phyloP scores from a whole-genome alignment of 2,329 filamentous ascomycete genomes.

The Exophiala sp. region DNA sequence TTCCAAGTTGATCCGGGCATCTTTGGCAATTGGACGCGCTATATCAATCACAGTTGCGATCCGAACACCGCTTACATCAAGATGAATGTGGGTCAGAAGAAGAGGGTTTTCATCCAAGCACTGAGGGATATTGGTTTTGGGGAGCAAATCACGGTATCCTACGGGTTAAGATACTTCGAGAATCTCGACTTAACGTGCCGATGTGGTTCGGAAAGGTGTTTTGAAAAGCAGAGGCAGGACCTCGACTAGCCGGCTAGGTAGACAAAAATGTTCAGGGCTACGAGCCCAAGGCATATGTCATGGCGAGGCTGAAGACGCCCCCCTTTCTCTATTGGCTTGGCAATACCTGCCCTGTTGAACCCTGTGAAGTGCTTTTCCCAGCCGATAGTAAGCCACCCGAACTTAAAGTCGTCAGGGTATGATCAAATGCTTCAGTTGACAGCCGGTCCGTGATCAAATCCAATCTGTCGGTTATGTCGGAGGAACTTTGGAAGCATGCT shows the following conservation, averaged over 20 bases:
- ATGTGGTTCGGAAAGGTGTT: slow-evolving; percentile 10
- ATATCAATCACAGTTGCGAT: slow-evolving; percentile 24
- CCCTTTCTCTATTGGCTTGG: too few relatives aligned
- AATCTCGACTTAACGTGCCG: slow-evolving; percentile 9
- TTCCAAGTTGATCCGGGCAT: slow-evolving; percentile 12
- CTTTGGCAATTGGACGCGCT: slow-evolving; percentile 26
- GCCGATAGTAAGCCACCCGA: too few relatives aligned
- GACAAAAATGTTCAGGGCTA: too few relatives aligned
- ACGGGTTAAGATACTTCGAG: slow-evolving; percentile 19
- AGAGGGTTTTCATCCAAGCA: slow-evolving; percentile 6
- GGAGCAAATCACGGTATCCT: slow-evolving; percentile 22
- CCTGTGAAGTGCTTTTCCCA: too few relatives aligned
- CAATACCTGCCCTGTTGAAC: too few relatives aligned
- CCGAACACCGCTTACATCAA: slow-evolving; percentile 11
- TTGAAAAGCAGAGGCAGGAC: not conserved
- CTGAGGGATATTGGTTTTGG: slow-evolving; percentile 14
- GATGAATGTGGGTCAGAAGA: slow-evolving; percentile 9
- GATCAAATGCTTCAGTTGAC: too few relatives aligned
- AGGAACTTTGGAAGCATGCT: too few relatives aligned
- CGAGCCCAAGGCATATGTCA: not conserved
- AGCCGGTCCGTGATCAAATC: too few relatives aligned
- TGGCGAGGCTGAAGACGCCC: not conserved
- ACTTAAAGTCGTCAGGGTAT: too few relatives aligned
- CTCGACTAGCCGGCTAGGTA: not conserved
- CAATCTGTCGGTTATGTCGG: too few relatives aligned